Evolutionary conservation across 495 filamentous ascomycete species (phyloP).

Genomic region (Acidomyces sp.): DNA sequence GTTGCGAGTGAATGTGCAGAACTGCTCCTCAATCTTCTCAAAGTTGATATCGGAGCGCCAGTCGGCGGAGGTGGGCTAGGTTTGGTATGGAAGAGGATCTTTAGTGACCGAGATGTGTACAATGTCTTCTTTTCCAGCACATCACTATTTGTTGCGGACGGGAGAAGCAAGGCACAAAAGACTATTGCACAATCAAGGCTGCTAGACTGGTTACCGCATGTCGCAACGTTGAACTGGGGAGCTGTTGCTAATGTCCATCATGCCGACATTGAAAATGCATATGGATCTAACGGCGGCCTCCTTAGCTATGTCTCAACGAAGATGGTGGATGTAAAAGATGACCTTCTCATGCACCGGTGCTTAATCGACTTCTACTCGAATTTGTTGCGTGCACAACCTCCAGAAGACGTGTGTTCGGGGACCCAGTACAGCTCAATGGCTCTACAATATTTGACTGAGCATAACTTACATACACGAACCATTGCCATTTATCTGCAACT

Average conservation of each 20-base stretch:
- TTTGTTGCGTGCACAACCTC: constrained; percentile 21
- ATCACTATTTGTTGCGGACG: constrained; percentile 31
- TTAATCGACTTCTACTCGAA: constrained; percentile 57
- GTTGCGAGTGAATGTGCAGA: constrained; percentile 57
- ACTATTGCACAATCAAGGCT: constrained; percentile 69
- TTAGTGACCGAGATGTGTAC: constrained; percentile 55
- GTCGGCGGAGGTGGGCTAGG: constrained; percentile 44
- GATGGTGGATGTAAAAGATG: constrained; percentile 58
- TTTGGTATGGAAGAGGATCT: constrained; percentile 58
- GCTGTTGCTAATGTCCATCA: constrained; percentile 46
- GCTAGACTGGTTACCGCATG: constrained; percentile 53
- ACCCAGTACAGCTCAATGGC: constrained; percentile 29
- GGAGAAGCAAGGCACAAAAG: constrained; percentile 46
- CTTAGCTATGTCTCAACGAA: constrained; percentile 59
- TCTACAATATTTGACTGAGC: constrained; percentile 41
- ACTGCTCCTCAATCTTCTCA: constrained; percentile 56
- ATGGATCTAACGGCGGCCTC: constrained; percentile 40
- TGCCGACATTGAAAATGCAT: constrained; percentile 45
- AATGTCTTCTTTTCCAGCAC: constrained; percentile 48
- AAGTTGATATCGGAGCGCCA: constrained; percentile 41
- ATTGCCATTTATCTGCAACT: constrained; percentile 42
- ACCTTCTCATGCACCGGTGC: constrained; percentile 68
- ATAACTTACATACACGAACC: constrained; percentile 39
- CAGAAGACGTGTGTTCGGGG: constrained; percentile 4
- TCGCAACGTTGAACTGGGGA: constrained; percentile 51